These are phyloP conservation scores for Solanum virginianum DNA, from an alignment of 257 asterid species.

Conservation along the genomic window DNA sequence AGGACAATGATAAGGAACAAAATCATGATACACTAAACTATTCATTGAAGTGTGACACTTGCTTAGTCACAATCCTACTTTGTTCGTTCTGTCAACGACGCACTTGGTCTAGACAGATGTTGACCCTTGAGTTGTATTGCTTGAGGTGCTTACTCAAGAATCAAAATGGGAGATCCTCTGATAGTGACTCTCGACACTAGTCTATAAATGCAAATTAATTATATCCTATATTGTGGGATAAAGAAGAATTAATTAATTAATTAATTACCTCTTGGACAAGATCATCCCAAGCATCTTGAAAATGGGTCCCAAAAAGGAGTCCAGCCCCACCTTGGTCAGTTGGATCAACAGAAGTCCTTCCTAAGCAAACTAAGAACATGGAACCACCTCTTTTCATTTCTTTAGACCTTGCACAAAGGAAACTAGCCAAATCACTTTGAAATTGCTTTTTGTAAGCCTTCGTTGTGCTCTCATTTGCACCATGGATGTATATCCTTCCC, in stretches of 20 bases:
- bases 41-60: not conserved
- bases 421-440: constrained; percentile 55
- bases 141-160: not conserved
- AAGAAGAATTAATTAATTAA: constrained; percentile 9
- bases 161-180: not conserved
- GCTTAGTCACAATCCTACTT: not conserved
- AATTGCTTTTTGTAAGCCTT: constrained; percentile 70
- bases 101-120: not conserved
- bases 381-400: constrained; percentile 81
- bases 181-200: not conserved
- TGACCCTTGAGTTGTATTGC: not conserved
- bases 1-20: not conserved
- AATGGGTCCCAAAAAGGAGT: constrained; percentile 78
- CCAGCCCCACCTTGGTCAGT: constrained; percentile 96
- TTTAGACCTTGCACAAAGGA: constrained; percentile 49
- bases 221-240: not conserved
- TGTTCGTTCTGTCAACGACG: not conserved
- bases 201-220: not conserved
- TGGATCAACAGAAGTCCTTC: constrained; percentile 70
- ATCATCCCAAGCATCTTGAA: constrained; percentile 97
- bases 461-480: constrained; percentile 60
- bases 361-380: constrained; percentile 83
- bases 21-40: not conserved
- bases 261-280: constrained; percentile 77
- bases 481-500: constrained; percentile 74